A percentile compares a stretch with the other conserved stretches of the same genome.
Conservation (phyloP, 176 grass and related monocot species). For the Bromus sterilis region DNA sequence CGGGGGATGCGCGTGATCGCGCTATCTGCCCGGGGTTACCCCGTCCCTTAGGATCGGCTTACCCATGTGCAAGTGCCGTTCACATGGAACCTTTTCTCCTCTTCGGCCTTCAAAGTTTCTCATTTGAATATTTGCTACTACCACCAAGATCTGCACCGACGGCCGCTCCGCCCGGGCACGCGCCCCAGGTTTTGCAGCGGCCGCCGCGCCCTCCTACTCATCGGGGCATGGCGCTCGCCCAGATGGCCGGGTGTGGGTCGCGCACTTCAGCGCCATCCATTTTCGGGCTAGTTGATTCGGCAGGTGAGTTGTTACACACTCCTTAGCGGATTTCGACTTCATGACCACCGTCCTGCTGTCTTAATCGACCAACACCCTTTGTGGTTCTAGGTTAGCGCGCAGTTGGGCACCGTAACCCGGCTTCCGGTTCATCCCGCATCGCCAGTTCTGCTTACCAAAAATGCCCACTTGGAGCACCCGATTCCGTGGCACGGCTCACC, state of each 20-base stretch:
- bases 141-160: constrained; percentile 70
- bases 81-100: constrained; percentile 90
- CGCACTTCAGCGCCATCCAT: no score
- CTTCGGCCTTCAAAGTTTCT: no score
- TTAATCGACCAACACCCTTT: constrained; percentile 50
- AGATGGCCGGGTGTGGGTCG: constrained; percentile 66
- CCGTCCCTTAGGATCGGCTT: constrained; percentile 58
- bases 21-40: constrained; percentile 54
- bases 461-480: no score
- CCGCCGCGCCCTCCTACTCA: constrained; percentile 74
- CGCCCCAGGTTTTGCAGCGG: constrained; percentile 47
- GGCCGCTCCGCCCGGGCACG: constrained; percentile 51
- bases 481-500: no score
- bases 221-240: constrained; percentile 27
- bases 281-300: constrained; percentile 88
- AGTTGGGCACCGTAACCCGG: constrained; percentile 19
- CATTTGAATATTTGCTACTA: constrained; percentile 82
- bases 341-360: constrained; percentile 34
- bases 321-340: constrained; percentile 62
- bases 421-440: constrained; percentile 34
- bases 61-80: constrained; percentile 76
- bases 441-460: constrained; percentile 49
- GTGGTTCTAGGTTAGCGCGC: constrained; percentile 40
- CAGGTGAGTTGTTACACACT: constrained; percentile 78
- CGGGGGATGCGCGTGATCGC: no score